phyloP scores from a whole-genome alignment of 2,329 filamentous ascomycete species.

The Pseudogymnoascus sp. region DNA sequence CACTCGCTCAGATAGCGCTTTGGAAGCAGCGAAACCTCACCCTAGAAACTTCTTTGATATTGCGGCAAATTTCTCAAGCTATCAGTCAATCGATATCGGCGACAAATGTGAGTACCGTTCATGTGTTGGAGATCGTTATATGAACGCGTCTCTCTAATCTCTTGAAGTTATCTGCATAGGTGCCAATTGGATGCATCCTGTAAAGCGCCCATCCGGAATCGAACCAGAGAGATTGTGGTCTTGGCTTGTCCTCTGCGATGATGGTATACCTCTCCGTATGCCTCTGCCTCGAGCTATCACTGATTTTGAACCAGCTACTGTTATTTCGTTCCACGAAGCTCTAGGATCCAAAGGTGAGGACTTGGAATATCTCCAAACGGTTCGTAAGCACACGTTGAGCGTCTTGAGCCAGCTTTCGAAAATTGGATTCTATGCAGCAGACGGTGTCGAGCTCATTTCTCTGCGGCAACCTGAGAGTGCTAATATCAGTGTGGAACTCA shows the following conservation, averaged over 20 bases:
- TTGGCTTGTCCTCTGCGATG: conserved; percentile 62
- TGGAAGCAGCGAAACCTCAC: not conserved
- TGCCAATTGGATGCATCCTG: conserved; percentile 55
- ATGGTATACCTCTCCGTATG: conserved; percentile 37
- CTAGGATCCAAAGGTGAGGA: conserved; percentile 32
- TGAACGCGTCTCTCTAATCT: conserved; percentile 18
- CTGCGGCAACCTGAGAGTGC: conserved; percentile 23
- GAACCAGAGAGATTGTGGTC: conserved; percentile 49
- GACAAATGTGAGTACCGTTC: conserved; percentile 43
- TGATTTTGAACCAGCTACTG: conserved; percentile 43
- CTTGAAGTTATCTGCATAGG: conserved; percentile 58
- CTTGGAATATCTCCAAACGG: conserved; percentile 34
- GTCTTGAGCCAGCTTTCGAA: conserved; percentile 55
- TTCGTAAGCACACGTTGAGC: conserved; percentile 43
- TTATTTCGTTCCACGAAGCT: conserved; percentile 62
- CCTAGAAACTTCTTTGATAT: conserved; percentile 38
- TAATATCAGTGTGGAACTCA: conserved; percentile 25
- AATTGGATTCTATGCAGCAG: conserved; percentile 32
- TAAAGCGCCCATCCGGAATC: conserved; percentile 28
- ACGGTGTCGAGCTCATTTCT: conserved; percentile 26
- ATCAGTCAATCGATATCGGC: conserved; percentile 64
- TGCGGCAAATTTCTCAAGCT: conserved; percentile 66
- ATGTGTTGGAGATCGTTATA: not conserved
- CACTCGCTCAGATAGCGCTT: conserved; percentile 14
- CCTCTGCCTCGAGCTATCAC: conserved; percentile 11